These are phyloP conservation scores for Juncus effusus DNA, from an alignment of 176 grass and related monocot species.

Conservation along the genomic window DNA sequence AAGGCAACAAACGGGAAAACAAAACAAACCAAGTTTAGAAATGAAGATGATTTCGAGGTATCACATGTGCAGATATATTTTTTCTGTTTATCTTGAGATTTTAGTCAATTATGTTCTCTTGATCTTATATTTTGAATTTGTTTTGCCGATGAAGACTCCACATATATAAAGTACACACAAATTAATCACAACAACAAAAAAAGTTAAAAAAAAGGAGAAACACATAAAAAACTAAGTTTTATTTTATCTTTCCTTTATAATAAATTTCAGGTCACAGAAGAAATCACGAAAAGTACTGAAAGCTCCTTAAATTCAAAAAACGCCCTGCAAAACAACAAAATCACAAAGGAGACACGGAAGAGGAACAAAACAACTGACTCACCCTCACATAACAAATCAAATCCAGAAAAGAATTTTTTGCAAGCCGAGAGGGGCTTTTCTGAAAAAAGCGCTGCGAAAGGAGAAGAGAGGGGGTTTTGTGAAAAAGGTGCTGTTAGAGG, in stretches of 20 bases:
- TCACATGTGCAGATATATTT: constrained; percentile 30
- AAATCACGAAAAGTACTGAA: constrained; percentile 36
- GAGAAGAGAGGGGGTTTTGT: constrained; percentile 33
- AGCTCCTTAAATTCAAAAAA: constrained; percentile 43
- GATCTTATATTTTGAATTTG: not conserved
- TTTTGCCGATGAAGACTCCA: not conserved
- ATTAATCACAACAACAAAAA: not conserved
- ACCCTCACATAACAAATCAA: constrained; percentile 42
- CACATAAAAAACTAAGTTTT: not conserved
- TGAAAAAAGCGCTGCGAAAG: constrained; percentile 27
- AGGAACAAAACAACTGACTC: constrained; percentile 52
- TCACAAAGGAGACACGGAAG: constrained; percentile 63
- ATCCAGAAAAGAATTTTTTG: constrained; percentile 30
- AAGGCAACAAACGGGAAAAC: constrained; percentile 33
- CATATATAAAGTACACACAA: not conserved
- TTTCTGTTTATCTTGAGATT: constrained; percentile 17
- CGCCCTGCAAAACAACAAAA: constrained; percentile 41
- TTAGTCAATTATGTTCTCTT: too few relatives aligned
- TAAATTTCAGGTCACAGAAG: constrained; percentile 3
- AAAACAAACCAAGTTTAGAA: constrained; percentile 42
- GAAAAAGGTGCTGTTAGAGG: constrained; percentile 51
- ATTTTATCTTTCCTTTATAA: constrained; percentile 1
- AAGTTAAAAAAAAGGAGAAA: not conserved
- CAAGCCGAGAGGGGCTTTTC: constrained; percentile 34
- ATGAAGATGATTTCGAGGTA: constrained; percentile 49